Base-by-base conservation (phyloP, 352 stramenopile species). In the Phytophthora syringae region DNA sequence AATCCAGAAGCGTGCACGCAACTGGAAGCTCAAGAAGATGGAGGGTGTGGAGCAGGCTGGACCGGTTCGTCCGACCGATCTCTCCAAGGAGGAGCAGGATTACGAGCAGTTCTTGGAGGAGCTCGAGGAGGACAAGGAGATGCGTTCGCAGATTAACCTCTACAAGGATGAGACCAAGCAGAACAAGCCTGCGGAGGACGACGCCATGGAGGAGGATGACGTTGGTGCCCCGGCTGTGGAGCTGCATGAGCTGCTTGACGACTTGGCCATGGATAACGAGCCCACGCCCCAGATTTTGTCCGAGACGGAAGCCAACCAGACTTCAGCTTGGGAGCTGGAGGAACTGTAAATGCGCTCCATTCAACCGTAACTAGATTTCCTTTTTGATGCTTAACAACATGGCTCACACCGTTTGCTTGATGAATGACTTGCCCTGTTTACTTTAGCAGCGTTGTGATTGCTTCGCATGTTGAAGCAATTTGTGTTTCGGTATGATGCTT, bases 21-120 rank as follows among this genome's bases (percentile, higher is more conserved):
- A 98, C 56, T 99, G 97, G 95, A 97, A 97, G 70, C 82, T 99
- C 37, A 94, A 98, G 72, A 96, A 98, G 71, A 90, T 99, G 65
- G 91, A 99, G 65, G 93, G 93, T 28, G 93, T 99, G 22, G 92
- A 97, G 61, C 74, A 94, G 45, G 79, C 85, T 24, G 51, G 72
- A 18, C 39, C 61, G 3, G 72, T 80, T 45, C 88, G 90, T 56
- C 97, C 97, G 50, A 83, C 92, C 27, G 93, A 94, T 44, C 72
- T 97, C 22, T 83, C 76, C 30, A 94, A 94, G 67, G 88, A 98
- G 47, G 93, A 98, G 53, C 84, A 89, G 67, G 97, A 99, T 76
- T 98, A 99, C 77, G 97, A 99, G 77, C 87, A 98, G 66, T 99
- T 99, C 74, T 72, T 99, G 76, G 90, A 98, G 68, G 96, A 99